These are phyloP conservation scores for Mimosa pudica DNA, from an alignment of 306 rosid species.

Conservation along the genomic window DNA sequence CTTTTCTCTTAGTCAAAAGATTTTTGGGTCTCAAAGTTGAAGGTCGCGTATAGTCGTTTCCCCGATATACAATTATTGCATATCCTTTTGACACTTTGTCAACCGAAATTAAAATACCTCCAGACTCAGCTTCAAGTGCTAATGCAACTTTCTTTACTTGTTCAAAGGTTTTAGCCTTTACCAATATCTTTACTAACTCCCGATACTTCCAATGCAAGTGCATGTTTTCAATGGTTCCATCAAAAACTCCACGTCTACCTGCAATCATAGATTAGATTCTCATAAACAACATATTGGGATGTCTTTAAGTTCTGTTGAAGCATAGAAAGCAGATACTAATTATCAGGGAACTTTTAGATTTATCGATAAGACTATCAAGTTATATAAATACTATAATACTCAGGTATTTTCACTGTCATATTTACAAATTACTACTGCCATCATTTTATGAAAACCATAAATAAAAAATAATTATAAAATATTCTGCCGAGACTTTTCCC, in stretches of 20 bases:
- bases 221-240: conserved; percentile 97
- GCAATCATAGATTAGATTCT: conserved; percentile 42
- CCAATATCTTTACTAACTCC: conserved; percentile 83
- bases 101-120: conserved; percentile 89
- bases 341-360: conserved; percentile 2
- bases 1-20: conserved; percentile 97
- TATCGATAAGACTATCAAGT: conserved; percentile 25
- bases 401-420: conserved; percentile 8
- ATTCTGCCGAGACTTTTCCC: conserved; percentile 26
- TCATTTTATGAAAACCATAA: not conserved
- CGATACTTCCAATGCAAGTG: conserved; percentile 98
- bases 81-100: conserved; percentile 87
- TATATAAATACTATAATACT: conserved; percentile 10
- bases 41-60: conserved; percentile 84
- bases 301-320: not conserved
- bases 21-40: conserved; percentile 85
- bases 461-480: conserved; percentile 5
- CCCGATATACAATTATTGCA: conserved; percentile 77
- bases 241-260: conserved; percentile 98
- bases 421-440: not conserved
- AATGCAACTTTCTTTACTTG: conserved; percentile 81
- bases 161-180: conserved; percentile 77
- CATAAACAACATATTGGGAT: conserved; percentile 31
- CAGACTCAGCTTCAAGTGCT: conserved; percentile 96
- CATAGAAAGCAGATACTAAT: not conserved